Evolutionary conservation across 2,329 filamentous ascomycete species (phyloP).

Genomic region (Curvularia verruculosa): DNA sequence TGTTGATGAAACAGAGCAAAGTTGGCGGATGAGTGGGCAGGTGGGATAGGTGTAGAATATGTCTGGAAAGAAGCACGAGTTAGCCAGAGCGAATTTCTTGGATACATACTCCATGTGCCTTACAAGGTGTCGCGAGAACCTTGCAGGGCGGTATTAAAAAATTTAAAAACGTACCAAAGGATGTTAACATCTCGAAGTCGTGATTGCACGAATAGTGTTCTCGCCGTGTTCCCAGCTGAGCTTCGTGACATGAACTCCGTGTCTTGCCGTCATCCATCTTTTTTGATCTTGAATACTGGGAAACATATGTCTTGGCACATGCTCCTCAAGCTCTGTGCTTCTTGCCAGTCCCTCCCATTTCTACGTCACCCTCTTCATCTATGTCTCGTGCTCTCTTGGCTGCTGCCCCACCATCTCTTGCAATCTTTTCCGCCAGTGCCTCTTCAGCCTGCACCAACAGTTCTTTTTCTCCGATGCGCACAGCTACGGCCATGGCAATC

Average conservation of each 20-base stretch:
- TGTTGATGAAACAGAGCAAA: conserved; percentile 4
- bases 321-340: conserved; percentile 31
- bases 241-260: neutral
- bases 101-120: conserved; percentile 23
- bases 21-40: neutral
- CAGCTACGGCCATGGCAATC: conserved; percentile 66
- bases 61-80: conserved; percentile 23
- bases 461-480: conserved; percentile 75
- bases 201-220: neutral
- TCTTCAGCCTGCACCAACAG: conserved; percentile 63
- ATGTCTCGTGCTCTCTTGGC: conserved; percentile 34
- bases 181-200: neutral
- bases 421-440: conserved; percentile 30
- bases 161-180: conserved; percentile 26
- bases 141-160: conserved; percentile 16
- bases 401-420: conserved; percentile 38
- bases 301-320: neutral
- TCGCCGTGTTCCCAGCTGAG: neutral
- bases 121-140: conserved; percentile 4
- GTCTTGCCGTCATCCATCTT: neutral
- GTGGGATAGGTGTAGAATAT: conserved; percentile 1
- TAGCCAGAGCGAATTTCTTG: conserved; percentile 20
- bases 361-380: conserved; percentile 36
- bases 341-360: conserved; percentile 36
- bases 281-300: neutral